Percentiles rank a stretch among this genome's conserved stretches.
These are phyloP conservation scores for Cyclotella sp. DNA, from an alignment of 108 stramenopile genomes.

Conservation along the genomic window DNA sequence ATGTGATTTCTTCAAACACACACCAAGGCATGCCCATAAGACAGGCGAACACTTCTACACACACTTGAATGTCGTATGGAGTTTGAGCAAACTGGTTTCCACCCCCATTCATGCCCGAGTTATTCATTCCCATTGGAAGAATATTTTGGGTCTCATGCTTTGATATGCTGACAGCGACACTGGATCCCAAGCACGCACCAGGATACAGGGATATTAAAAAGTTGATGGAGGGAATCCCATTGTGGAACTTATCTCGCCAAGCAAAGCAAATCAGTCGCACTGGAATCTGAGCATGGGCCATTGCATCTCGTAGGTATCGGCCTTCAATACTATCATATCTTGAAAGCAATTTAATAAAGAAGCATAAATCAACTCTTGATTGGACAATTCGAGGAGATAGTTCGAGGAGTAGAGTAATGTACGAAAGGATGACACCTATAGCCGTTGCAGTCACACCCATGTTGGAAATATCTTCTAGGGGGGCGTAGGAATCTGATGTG, in stretches of 20 bases:
- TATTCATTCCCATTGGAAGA: constrained; percentile 62
- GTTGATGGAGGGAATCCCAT: constrained; percentile 26
- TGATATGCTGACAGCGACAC: constrained; percentile 64
- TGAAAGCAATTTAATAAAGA: constrained; percentile 76
- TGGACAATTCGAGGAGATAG: constrained; percentile 67
- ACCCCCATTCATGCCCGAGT: constrained; percentile 39
- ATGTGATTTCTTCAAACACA: constrained; percentile 57
- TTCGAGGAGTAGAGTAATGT: constrained; percentile 67
- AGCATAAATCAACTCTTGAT: constrained; percentile 67
- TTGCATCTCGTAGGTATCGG: constrained; percentile 59
- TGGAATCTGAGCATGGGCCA: constrained; percentile 75
- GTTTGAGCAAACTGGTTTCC: constrained; percentile 25
- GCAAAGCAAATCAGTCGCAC: constrained; percentile 72
- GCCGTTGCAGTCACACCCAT: constrained; percentile 53
- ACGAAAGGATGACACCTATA: constrained; percentile 77
- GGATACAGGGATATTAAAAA: constrained; percentile 56
- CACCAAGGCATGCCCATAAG: constrained; percentile 61
- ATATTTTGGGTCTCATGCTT: constrained; percentile 62
- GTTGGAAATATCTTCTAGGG: constrained; percentile 48
- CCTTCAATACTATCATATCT: constrained; percentile 47
- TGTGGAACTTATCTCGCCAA: constrained; percentile 64
- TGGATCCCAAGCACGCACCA: constrained; percentile 64
- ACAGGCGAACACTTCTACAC: constrained; percentile 77
- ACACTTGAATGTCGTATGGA: constrained; percentile 40
- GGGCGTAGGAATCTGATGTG: constrained; percentile 3